Percentiles rank a stretch among this genome's conserved stretches.
Evolutionary conservation across 2,329 filamentous ascomycete genomes (phyloP).

Genomic region (Aspergillus floridensis): DNA sequence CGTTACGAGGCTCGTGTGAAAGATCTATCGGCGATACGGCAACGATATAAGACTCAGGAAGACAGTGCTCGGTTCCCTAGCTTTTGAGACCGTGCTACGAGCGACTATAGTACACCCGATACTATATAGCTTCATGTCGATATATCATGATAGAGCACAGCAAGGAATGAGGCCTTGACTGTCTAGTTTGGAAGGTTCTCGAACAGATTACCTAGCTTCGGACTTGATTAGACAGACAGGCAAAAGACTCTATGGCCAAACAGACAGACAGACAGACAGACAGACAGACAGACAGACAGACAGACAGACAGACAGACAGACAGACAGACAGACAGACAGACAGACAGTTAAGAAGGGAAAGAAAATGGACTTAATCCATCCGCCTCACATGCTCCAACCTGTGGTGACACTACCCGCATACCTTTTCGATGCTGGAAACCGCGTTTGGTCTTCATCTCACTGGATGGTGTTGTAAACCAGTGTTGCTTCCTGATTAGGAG

Average conservation of each 20-base stretch:
- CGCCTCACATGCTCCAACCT: slow-evolving; percentile 34
- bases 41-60: slow-evolving; percentile 23
- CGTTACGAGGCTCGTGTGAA: slow-evolving; percentile 15
- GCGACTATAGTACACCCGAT: slow-evolving; percentile 49
- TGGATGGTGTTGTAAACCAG: slow-evolving; percentile 29
- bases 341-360: slow-evolving; percentile 54
- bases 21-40: slow-evolving; percentile 20
- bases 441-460: slow-evolving; percentile 19
- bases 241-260: slow-evolving; percentile 39
- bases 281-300: slow-evolving; percentile 62
- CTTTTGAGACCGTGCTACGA: slow-evolving; percentile 36
- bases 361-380: slow-evolving; percentile 40
- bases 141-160: slow-evolving; percentile 68
- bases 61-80: slow-evolving; percentile 25
- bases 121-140: slow-evolving; percentile 66
- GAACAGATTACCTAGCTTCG: slow-evolving; percentile 65
- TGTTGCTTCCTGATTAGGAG: slow-evolving; percentile 23
- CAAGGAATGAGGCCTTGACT: slow-evolving; percentile 49
- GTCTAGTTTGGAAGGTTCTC: slow-evolving; percentile 35
- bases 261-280: slow-evolving; percentile 33
- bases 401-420: slow-evolving; percentile 25
- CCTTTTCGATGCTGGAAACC: slow-evolving; percentile 17
- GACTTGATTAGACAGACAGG: slow-evolving; percentile 73
- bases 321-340: slow-evolving; percentile 45
- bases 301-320: slow-evolving; percentile 37